A percentile compares a stretch with the other conserved stretches of the same genome.
Evolutionary conservation across 441 rosid species (phyloP).

Genomic region (Melastoma candidum): DNA sequence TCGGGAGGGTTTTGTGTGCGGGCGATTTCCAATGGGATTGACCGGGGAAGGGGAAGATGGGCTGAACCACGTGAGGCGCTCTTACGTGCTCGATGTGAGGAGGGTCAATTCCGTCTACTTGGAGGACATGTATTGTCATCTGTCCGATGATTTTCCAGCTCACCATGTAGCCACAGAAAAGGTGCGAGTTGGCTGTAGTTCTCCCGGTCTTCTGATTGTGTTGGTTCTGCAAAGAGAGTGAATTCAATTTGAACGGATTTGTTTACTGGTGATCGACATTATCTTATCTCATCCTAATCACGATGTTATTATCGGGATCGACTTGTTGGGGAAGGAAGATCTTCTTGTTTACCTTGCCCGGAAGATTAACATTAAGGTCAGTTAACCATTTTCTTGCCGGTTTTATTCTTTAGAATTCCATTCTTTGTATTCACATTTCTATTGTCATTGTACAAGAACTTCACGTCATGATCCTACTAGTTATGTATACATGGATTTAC

Average conservation of each 20-base stretch:
- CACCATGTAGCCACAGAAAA: conserved; percentile 43
- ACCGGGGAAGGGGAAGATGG: conserved; percentile 18
- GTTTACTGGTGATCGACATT: conserved; percentile 43
- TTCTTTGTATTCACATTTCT: not conserved
- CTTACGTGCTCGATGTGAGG: conserved; percentile 29
- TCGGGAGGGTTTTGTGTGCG: conserved; percentile 64
- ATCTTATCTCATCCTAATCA: conserved; percentile 59
- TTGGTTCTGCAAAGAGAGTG: no score
- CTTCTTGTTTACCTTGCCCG: conserved; percentile 45
- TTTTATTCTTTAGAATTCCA: no score
- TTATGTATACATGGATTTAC: no score
- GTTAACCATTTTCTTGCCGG: not conserved
- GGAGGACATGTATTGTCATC: conserved; percentile 77
- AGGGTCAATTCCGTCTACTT: conserved; percentile 42
- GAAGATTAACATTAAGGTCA: conserved; percentile 47
- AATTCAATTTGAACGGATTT: not conserved
- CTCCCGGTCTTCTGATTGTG: not conserved
- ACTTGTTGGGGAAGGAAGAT: conserved; percentile 68
- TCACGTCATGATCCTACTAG: no score
- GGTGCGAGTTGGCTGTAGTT: conserved; percentile 21
- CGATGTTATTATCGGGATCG: conserved; percentile 60
- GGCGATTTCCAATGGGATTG: conserved; percentile 71
- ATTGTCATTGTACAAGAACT: not conserved
- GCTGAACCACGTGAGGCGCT: conserved; percentile 29
- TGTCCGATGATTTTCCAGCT: conserved; percentile 50